phyloP scores from a whole-genome alignment of 2,329 filamentous ascomycete species.

The Aureobasidium pullulans region DNA sequence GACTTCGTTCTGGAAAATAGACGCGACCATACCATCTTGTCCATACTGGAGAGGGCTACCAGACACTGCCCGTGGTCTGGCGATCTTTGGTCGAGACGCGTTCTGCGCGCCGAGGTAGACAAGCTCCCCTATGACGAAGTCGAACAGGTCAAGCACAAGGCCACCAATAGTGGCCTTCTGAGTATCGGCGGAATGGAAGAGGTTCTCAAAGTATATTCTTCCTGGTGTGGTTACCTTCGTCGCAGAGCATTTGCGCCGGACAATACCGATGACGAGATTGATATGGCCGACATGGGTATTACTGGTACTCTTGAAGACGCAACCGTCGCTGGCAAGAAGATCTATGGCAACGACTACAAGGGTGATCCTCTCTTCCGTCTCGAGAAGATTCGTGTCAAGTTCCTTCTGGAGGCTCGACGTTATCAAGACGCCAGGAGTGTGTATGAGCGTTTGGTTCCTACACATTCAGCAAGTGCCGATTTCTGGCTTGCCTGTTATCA shows the following conservation, averaged over 20 bases:
- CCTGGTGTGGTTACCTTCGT: conserved; percentile 92
- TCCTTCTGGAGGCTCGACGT: conserved; percentile 74
- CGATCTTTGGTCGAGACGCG: conserved; percentile 79
- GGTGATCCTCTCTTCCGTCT: conserved; percentile 86
- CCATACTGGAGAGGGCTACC: conserved; percentile 72
- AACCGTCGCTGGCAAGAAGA: conserved; percentile 65
- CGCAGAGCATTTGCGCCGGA: conserved; percentile 70
- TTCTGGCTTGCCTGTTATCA: conserved; percentile 92
- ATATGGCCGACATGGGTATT: conserved; percentile 85
- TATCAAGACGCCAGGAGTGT: conserved; percentile 61
- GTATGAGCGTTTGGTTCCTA: conserved; percentile 49
- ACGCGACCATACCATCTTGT: conserved; percentile 46
- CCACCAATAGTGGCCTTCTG: conserved; percentile 76
- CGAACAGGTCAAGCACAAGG: conserved; percentile 83
- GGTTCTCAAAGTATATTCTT: conserved; percentile 81
- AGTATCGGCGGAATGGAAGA: conserved; percentile 82
- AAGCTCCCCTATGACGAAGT: conserved; percentile 70
- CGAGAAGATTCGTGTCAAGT: conserved; percentile 87
- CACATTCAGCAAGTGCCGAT: conserved; percentile 71
- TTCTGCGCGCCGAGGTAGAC: conserved; percentile 75
- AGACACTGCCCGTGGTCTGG: conserved; percentile 92
- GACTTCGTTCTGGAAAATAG: conserved; percentile 57
- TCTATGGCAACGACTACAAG: conserved; percentile 67
- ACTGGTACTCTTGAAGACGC: conserved; percentile 80
- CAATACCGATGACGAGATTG: conserved; percentile 69